phyloP scores from a whole-genome alignment of 805 yeast genomes.

The Kuraishia ogatae region DNA sequence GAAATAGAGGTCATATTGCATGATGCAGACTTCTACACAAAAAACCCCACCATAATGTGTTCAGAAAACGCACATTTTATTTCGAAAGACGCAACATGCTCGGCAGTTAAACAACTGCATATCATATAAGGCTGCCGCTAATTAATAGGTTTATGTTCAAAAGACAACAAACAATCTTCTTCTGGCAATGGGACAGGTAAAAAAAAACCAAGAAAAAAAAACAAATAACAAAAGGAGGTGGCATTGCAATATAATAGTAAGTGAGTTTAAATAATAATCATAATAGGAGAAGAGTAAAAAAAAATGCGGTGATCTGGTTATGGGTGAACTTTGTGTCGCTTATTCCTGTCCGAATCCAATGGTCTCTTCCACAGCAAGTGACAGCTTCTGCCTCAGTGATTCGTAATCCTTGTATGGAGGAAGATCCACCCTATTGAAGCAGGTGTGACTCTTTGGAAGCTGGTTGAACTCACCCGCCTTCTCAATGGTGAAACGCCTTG shows the following conservation, averaged over 20 bases:
- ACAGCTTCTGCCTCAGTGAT: constrained; percentile 77
- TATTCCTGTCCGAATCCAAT: constrained; percentile 98
- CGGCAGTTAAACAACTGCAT: neutral
- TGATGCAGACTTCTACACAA: too few relatives aligned
- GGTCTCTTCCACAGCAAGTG: constrained; percentile 97
- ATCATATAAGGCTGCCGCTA: neutral
- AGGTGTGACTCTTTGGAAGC: constrained; percentile 95
- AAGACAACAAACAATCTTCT: neutral
- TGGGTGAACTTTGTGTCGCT: neutral
- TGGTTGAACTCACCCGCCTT: constrained; percentile 93
- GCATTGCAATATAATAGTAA: neutral
- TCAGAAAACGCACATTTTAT: neutral
- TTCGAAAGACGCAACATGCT: neutral
- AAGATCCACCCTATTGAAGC: constrained; percentile 97
- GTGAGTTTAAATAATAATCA: neutral
- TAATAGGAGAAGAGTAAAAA: neutral
- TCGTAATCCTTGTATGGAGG: constrained; percentile 89
- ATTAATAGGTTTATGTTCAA: neutral
- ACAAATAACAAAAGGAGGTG: neutral
- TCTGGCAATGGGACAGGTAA: neutral
- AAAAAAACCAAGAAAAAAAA: neutral
- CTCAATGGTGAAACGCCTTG: constrained; percentile 97
- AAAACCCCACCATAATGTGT: too few relatives aligned
- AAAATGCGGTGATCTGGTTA: neutral
- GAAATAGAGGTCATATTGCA: too few relatives aligned